Evolutionary conservation across 495 filamentous ascomycete genomes (phyloP).

Genomic region (Xylaria bambusicola): DNA sequence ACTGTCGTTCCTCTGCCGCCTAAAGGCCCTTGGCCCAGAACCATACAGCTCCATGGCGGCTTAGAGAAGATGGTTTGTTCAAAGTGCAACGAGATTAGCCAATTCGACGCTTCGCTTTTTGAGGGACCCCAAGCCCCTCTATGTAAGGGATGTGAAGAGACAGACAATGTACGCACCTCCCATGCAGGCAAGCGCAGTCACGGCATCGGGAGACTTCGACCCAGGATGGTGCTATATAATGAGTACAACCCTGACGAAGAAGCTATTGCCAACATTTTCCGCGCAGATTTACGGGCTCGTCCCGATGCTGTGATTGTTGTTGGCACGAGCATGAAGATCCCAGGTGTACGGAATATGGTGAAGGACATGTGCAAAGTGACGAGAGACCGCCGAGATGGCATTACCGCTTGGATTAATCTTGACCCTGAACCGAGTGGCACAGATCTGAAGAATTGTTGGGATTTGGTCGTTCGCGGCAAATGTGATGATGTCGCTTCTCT

Average conservation of each 20-base stretch:
- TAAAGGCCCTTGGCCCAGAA: conserved; percentile 90
- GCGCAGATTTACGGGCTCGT: conserved; percentile 76
- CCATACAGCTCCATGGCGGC: conserved; percentile 92
- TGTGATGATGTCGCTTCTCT: conserved; percentile 84
- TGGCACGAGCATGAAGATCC: conserved; percentile 92
- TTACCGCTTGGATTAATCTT: conserved; percentile 93
- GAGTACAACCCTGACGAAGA: conserved; percentile 96
- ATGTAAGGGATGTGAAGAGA: conserved; percentile 72
- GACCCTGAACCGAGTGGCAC: conserved; percentile 76
- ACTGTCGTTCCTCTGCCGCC: conserved; percentile 68
- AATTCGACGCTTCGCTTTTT: conserved; percentile 79
- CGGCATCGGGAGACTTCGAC: conserved; percentile 85
- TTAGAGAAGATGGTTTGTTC: conserved; percentile 94
- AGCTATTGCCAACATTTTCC: conserved; percentile 88
- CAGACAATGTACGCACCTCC: conserved; percentile 73
- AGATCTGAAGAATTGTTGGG: conserved; percentile 90
- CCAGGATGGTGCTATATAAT: conserved; percentile 95
- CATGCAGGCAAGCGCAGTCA: conserved; percentile 87
- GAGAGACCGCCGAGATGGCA: conserved; percentile 76
- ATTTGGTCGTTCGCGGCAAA: conserved; percentile 81
- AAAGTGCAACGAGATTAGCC: conserved; percentile 77
- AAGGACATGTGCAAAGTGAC: conserved; percentile 85
- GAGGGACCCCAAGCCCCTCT: conserved; percentile 80
- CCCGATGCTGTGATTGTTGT: conserved; percentile 94
- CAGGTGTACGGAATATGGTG: conserved; percentile 84